phyloP scores from a whole-genome alignment of 495 filamentous ascomycete genomes.

The Daldinia caldariorum region DNA sequence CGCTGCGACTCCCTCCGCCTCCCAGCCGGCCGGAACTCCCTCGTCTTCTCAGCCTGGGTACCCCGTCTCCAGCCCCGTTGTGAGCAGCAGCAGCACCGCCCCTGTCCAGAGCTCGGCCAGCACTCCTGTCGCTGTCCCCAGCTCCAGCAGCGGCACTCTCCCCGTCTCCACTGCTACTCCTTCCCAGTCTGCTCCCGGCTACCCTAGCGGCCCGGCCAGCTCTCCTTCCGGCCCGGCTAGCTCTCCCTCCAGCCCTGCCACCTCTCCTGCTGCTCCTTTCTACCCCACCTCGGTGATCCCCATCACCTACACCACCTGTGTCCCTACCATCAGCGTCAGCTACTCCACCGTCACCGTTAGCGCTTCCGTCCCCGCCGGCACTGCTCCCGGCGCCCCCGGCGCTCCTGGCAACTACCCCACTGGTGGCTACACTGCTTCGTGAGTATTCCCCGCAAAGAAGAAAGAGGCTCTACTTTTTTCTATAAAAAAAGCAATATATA shows the following conservation, averaged over 20 bases:
- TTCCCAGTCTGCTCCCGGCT: constrained; percentile 28
- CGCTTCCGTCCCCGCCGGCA: constrained; percentile 53
- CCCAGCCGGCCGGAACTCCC: too few relatives aligned
- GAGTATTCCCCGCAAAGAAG: too few relatives aligned
- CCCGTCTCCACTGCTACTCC: constrained; percentile 26
- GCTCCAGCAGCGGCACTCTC: constrained; percentile 7
- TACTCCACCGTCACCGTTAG: constrained; percentile 60
- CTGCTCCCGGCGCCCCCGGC: constrained; percentile 23
- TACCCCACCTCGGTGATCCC: constrained; percentile 61
- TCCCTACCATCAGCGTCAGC: constrained; percentile 57
- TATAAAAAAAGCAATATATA: neutral
- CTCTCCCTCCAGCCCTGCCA: constrained; percentile 36
- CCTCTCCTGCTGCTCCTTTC: constrained; percentile 32
- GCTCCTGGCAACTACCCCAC: constrained; percentile 29
- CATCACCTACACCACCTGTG: constrained; percentile 49
- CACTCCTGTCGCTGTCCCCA: neutral
- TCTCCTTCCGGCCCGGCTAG: constrained; percentile 38
- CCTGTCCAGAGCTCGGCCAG: too few relatives aligned
- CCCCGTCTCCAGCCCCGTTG: constrained; percentile 28
- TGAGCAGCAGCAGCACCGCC: neutral
- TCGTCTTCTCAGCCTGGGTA: constrained; percentile 8
- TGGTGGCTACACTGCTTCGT: constrained; percentile 48
- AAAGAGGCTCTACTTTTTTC: too few relatives aligned
- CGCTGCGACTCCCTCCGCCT: neutral
- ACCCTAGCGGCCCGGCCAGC: constrained; percentile 31